These are phyloP conservation scores for Trichoderma sp. DNA, from an alignment of 2,329 filamentous ascomycete genomes.

Conservation along the genomic window DNA sequence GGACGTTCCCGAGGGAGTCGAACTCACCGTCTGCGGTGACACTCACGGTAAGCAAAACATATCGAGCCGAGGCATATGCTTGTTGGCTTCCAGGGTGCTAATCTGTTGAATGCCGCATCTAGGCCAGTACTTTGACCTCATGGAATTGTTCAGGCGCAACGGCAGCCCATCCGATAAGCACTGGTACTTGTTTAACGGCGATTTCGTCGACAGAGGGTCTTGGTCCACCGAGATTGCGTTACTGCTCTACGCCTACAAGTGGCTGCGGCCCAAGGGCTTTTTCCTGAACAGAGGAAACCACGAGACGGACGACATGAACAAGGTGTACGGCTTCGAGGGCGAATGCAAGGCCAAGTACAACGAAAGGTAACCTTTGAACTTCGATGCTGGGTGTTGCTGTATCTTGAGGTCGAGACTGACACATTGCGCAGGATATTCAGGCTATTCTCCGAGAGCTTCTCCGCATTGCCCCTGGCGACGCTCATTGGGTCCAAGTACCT, in stretches of 20 bases:
- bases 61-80: not conserved
- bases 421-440: slow-evolving; percentile 71
- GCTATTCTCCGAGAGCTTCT: slow-evolving; percentile 97
- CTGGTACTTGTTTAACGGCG: slow-evolving; percentile 96
- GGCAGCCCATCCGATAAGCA: slow-evolving; percentile 83
- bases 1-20: slow-evolving; percentile 73
- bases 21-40: slow-evolving; percentile 93
- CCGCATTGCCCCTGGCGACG: slow-evolving; percentile 86
- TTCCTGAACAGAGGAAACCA: slow-evolving; percentile 98
- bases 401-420: slow-evolving; percentile 24
- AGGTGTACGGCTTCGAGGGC: slow-evolving; percentile 96
- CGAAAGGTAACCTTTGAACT: slow-evolving; percentile 56
- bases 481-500: slow-evolving; percentile 89
- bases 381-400: not conserved
- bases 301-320: slow-evolving; percentile 99
- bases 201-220: slow-evolving; percentile 96
- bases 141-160: slow-evolving; percentile 93
- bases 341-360: slow-evolving; percentile 99
- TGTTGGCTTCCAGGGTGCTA: not conserved
- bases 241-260: slow-evolving; percentile 94
- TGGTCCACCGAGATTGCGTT: slow-evolving; percentile 98
- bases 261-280: slow-evolving; percentile 82
- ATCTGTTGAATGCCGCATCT: slow-evolving; percentile 3
- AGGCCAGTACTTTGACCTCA: slow-evolving; percentile 96
- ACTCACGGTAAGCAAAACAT: slow-evolving; percentile 72